Conservation (phyloP, 2,329 filamentous ascomycete genomes). For the Tolypocladium nubicola region DNA sequence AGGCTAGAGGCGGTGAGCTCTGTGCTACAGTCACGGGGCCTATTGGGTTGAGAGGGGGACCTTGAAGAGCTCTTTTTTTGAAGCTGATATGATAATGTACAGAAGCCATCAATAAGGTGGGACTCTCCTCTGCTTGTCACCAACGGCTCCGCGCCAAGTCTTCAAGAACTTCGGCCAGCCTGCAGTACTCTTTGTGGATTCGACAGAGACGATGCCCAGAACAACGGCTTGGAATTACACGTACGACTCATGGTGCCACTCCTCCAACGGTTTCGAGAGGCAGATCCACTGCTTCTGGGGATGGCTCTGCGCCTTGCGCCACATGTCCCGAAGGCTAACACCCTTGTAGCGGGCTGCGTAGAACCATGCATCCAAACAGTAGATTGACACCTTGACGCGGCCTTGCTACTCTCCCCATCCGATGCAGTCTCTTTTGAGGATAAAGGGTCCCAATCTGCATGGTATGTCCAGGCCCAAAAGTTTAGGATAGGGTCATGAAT, state of each 20-base stretch:
- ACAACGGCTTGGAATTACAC: not conserved
- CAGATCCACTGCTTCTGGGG: not conserved
- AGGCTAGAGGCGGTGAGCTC: too few species aligned
- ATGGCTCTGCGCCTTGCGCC: not conserved
- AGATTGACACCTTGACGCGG: not conserved
- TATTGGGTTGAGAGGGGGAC: too few species aligned
- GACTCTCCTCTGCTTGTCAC: too few species aligned
- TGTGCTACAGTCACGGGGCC: too few species aligned
- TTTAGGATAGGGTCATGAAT: not conserved
- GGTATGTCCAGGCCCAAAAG: not conserved
- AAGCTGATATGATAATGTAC: too few species aligned
- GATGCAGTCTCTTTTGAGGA: not conserved
- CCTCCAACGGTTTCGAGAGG: not conserved
- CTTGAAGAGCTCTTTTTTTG: too few species aligned
- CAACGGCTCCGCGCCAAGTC: too few species aligned
- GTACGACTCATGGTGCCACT: not conserved
- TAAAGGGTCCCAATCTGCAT: not conserved
- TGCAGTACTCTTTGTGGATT: too few species aligned
- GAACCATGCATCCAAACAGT: not conserved
- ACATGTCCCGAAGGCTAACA: not conserved
- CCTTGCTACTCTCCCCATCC: not conserved
- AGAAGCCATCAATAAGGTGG: too few species aligned
- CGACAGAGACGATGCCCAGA: too few species aligned
- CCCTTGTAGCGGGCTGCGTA: not conserved
- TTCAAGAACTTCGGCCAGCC: too few species aligned